Base-by-base conservation (phyloP, 1,284 basidiomycete genomes). In the Cryptococcus floricola region DNA sequence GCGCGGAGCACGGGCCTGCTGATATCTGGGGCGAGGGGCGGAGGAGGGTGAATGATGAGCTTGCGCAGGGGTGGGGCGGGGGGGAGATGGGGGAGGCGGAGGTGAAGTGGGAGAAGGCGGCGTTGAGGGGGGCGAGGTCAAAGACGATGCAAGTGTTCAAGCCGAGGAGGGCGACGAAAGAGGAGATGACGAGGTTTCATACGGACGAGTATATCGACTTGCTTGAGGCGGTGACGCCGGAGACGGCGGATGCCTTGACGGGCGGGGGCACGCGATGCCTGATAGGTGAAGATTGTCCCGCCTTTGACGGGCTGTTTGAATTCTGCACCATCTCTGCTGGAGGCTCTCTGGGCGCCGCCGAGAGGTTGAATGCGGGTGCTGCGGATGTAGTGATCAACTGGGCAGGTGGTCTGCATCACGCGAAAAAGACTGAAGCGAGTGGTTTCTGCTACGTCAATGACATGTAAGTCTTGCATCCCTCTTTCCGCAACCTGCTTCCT, bases 361-460 rank as follows among this genome's bases (percentile, higher is more conserved):
- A 89, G 58, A 81, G 87, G 25, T 81, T 98, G 54, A 84, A 89
- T 56, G 83, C 84, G 13, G 93, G 93, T 1, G 82, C 87, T 2
- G 82, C 91, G 4, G 94, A 98, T 75, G 91, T 97, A 54, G 88
- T 88, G 0, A 91, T 98, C 68, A 98, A 98, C 77, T 98, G 95
- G 95, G 91, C 93, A 0, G 95, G 95, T 7, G 95, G 95, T 1
- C 81, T 98, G 10, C 95, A 98, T 78, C 95, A 98, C 74, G 96
- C 95, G 28, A 98, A 98, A 79, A 98, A 97, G 77, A 84, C 89
- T 52, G 94, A 97, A 78, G 95, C 95, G 0, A 89, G 87, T 25
- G 93, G 93, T 6, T 97, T 98, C 79, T 98, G 93, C 81, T 98
- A 97, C 79, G 86, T 96, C 75, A 98, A 98, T 77, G 93, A 95